Percentiles rank a stretch among this genome's conserved stretches.
Evolutionary conservation across 2,329 filamentous ascomycete species (phyloP).

Genomic region (Colletotrichum sp.): DNA sequence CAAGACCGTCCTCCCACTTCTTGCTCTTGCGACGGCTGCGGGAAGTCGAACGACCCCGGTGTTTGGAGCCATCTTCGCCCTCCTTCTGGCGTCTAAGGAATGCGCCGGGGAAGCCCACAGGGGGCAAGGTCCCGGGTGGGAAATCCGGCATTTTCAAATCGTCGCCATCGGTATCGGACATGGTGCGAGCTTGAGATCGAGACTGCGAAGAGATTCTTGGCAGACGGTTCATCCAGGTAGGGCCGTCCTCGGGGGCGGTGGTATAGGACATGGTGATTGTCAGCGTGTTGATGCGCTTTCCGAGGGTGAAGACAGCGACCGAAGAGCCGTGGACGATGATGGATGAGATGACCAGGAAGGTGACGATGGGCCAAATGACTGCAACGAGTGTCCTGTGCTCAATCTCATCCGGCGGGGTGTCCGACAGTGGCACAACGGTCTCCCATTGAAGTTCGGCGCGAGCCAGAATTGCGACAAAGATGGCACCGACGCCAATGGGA

Average conservation of each 20-base stretch:
- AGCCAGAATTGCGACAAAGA: conserved; percentile 93
- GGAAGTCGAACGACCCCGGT: conserved; percentile 51
- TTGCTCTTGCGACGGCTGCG: conserved; percentile 67
- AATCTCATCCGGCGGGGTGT: conserved; percentile 58
- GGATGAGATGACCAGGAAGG: conserved; percentile 91
- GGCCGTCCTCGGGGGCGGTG: conserved; percentile 83
- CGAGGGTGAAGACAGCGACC: conserved; percentile 94
- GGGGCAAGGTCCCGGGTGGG: conserved; percentile 74
- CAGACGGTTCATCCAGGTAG: conserved; percentile 93
- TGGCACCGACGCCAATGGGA: conserved; percentile 94
- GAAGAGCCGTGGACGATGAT: conserved; percentile 98
- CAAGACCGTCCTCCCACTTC: conserved; percentile 73
- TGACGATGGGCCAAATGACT: conserved; percentile 93
- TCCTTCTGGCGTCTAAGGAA: conserved; percentile 86
- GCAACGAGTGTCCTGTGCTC: conserved; percentile 75
- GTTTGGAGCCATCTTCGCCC: conserved; percentile 62
- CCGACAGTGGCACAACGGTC: conserved; percentile 73
- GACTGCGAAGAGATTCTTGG: conserved; percentile 72
- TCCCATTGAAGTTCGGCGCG: conserved; percentile 87
- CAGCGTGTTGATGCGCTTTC: conserved; percentile 97
- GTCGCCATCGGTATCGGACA: conserved; percentile 78
- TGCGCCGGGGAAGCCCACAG: conserved; percentile 72
- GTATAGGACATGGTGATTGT: conserved; percentile 97
- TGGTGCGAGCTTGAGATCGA: conserved; percentile 83
- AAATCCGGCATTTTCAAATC: conserved; percentile 65